phyloP scores from a whole-genome alignment of 768 basidiomycete genomes.

The Lanmaoa pseudosensibilis region DNA sequence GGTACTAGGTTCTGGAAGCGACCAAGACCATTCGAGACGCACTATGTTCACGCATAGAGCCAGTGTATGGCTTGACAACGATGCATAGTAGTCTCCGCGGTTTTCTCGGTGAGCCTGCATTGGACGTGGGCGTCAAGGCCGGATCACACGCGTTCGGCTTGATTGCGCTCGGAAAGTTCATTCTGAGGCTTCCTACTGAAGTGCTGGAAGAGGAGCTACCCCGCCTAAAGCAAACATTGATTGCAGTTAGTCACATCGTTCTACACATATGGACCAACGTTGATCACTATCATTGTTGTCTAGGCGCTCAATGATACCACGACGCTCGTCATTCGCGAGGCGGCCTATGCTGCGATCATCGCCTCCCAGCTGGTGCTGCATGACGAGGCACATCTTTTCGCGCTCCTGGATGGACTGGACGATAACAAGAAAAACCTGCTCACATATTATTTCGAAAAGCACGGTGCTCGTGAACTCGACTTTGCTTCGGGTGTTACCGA shows the following conservation, averaged over 20 bases:
- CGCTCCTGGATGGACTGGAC: conserved; percentile 77
- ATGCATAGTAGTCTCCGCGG: conserved; percentile 70
- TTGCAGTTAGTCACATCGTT: conserved; percentile 48
- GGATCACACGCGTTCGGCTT: conserved; percentile 79
- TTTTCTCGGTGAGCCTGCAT: conserved; percentile 57
- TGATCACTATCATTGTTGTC: neutral
- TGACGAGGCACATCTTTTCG: conserved; percentile 82
- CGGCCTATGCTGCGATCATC: conserved; percentile 79
- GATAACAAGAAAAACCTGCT: conserved; percentile 89
- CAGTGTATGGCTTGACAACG: conserved; percentile 83
- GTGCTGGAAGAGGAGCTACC: conserved; percentile 88
- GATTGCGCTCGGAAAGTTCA: conserved; percentile 80
- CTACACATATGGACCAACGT: neutral
- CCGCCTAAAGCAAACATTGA: conserved; percentile 67
- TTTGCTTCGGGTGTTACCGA: conserved; percentile 35
- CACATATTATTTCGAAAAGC: conserved; percentile 88
- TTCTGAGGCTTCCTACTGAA: conserved; percentile 75
- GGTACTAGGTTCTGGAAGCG: conserved; percentile 70
- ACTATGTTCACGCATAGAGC: conserved; percentile 69
- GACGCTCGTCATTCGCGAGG: conserved; percentile 79
- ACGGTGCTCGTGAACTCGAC: conserved; percentile 61
- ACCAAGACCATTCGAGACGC: conserved; percentile 80
- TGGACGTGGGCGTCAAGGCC: conserved; percentile 56
- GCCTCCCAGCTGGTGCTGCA: conserved; percentile 80
- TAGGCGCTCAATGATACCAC: conserved; percentile 71